Conservation (phyloP, 345 rosid genomes). For the Litchi chinensis region DNA sequence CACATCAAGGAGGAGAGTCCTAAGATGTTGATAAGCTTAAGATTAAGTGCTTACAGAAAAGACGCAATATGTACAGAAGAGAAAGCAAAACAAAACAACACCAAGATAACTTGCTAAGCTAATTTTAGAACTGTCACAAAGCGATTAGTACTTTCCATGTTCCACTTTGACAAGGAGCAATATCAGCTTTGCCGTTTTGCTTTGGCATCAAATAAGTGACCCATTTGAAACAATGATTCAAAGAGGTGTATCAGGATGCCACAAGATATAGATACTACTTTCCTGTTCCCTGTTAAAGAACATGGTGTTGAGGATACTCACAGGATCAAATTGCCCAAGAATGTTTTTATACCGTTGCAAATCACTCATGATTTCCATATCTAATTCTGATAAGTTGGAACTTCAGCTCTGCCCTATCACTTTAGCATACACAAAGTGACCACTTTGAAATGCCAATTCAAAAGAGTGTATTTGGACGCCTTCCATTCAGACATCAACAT, state of each 20-base stretch:
- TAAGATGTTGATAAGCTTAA: background rate
- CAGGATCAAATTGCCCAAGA: background rate
- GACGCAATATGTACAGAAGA: background rate
- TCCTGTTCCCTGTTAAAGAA: conserved; percentile 5
- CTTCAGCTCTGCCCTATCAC: conserved; percentile 34
- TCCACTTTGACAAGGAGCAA: conserved; percentile 60
- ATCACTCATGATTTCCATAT: conserved; percentile 33
- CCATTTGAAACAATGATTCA: conserved; percentile 66
- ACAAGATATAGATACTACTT: background rate
- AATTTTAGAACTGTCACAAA: conserved; percentile 53
- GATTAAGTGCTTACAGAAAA: background rate
- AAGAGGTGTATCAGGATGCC: conserved; percentile 88
- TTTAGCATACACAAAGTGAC: conserved; percentile 42
- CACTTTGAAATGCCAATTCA: conserved; percentile 24
- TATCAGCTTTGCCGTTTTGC: conserved; percentile 55
- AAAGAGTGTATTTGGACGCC: conserved; percentile 37
- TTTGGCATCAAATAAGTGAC: conserved; percentile 89
- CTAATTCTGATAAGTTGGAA: conserved; percentile 33
- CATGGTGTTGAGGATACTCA: conserved; percentile 11
- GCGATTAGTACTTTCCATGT: conserved; percentile 42
- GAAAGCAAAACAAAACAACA: background rate
- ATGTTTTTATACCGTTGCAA: conserved; percentile 23
- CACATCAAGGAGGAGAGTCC: no score
- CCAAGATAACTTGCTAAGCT: conserved; percentile 13
- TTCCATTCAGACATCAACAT: background rate